A percentile compares a stretch with the other conserved stretches of the same genome.
These are phyloP conservation scores for Dictyostelium gargantuum DNA, from an alignment of 208 protist species.

Conservation along the genomic window DNA sequence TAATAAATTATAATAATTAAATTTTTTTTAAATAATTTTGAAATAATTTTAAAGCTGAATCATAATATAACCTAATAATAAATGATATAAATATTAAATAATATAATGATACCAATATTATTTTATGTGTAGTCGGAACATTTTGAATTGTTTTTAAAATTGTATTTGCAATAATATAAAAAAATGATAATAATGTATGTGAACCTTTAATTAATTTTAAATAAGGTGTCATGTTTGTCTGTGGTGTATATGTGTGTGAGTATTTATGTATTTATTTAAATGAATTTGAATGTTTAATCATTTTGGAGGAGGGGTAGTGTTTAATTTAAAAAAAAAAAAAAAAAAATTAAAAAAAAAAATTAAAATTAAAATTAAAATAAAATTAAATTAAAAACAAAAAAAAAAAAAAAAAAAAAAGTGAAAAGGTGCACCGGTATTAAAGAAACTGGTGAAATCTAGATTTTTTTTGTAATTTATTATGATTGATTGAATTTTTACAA, in stretches of 20 bases:
- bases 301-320: too few species aligned
- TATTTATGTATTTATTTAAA: too few species aligned
- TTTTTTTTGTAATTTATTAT: not conserved
- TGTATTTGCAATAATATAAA: not conserved
- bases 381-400: not conserved
- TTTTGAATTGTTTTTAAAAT: not conserved
- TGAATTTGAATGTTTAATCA: too few species aligned
- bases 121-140: not conserved
- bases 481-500: not conserved
- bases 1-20: too few species aligned
- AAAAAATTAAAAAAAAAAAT: not conserved
- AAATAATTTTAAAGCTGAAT: not conserved
- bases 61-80: not conserved
- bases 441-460: too few species aligned
- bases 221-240: conserved; percentile 7
- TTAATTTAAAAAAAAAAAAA: not conserved
- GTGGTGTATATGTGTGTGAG: too few species aligned
- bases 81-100: not conserved
- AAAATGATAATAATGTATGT: not conserved
- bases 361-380: not conserved
- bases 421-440: too few species aligned
- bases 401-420: not conserved
- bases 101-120: not conserved
- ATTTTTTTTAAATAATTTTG: not conserved
- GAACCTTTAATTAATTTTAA: not conserved